Percentiles rank a stretch among this genome's conserved stretches.
phyloP scores from a whole-genome alignment of 495 filamentous ascomycete genomes.

The Aspergillus ostianus region DNA sequence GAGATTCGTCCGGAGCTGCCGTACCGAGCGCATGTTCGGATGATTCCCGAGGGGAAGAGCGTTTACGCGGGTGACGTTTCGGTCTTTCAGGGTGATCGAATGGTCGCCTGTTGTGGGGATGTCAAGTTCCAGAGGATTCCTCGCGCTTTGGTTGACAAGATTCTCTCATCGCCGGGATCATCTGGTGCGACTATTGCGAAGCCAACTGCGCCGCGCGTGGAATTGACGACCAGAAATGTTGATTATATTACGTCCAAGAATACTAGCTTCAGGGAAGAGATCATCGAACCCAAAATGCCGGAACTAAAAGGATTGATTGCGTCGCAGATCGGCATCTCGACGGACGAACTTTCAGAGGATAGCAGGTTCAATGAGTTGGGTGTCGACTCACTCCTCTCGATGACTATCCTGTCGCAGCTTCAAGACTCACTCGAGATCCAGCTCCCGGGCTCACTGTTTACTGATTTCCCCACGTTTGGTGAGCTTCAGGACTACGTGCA shows the following conservation, averaged over 20 bases:
- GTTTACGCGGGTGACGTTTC: constrained; percentile 50
- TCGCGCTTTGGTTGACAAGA: constrained; percentile 42
- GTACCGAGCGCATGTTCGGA: constrained; percentile 68
- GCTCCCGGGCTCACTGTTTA: constrained; percentile 49
- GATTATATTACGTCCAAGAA: not conserved
- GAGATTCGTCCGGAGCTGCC: constrained; percentile 57
- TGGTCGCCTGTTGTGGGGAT: constrained; percentile 64
- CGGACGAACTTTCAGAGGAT: constrained; percentile 56
- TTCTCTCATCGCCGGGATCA: constrained; percentile 43
- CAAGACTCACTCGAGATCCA: constrained; percentile 49
- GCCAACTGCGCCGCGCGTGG: too few relatives aligned
- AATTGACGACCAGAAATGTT: not conserved
- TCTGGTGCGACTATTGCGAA: not conserved
- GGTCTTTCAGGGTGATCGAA: constrained; percentile 50
- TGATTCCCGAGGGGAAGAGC: constrained; percentile 43
- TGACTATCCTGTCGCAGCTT: constrained; percentile 45
- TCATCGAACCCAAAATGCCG: not conserved
- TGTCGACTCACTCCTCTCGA: constrained; percentile 50
- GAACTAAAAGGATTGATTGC: constrained; percentile 44
- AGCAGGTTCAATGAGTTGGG: constrained; percentile 48
- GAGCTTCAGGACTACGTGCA: constrained; percentile 33
- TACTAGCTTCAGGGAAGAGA: not conserved
- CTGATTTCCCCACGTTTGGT: constrained; percentile 56
- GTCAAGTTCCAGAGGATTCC: constrained; percentile 31
- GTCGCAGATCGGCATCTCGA: constrained; percentile 60